Evolutionary conservation across 495 filamentous ascomycete species (phyloP).

Genomic region (Xylaria cubensis): DNA sequence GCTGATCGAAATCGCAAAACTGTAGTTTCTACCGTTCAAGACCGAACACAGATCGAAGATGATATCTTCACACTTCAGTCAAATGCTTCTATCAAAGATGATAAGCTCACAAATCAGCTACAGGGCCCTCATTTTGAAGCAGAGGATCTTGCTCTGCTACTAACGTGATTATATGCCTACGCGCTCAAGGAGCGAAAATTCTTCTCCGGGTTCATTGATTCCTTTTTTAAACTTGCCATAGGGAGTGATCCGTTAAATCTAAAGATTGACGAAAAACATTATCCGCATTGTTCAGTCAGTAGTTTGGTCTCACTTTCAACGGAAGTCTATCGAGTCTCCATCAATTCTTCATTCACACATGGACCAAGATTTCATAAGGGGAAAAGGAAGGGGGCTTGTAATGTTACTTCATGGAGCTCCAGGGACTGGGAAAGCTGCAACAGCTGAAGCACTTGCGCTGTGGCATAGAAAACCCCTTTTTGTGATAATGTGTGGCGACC

Average conservation of each 20-base stretch:
- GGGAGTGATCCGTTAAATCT: neutral
- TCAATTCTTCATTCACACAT: neutral
- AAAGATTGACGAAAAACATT: neutral
- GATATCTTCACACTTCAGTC: neutral
- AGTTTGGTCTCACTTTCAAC: constrained; percentile 5
- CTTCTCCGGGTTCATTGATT: neutral
- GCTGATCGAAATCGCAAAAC: neutral
- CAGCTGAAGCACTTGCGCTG: constrained; percentile 46
- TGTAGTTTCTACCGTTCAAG: neutral
- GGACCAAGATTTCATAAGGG: constrained; percentile 43
- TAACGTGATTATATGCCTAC: neutral
- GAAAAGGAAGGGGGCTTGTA: constrained; percentile 56
- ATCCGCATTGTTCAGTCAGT: neutral
- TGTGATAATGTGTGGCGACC: constrained; percentile 53
- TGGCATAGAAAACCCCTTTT: constrained; percentile 50
- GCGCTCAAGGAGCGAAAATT: neutral
- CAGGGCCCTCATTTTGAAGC: too few species aligned
- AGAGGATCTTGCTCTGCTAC: neutral
- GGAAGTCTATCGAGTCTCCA: too few species aligned
- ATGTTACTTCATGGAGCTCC: constrained; percentile 55
- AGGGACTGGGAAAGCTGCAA: constrained; percentile 55
- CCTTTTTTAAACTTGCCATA: neutral
- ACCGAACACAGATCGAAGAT: neutral
- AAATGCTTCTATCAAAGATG: neutral
- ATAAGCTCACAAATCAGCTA: neutral